phyloP scores from a whole-genome alignment of 2,329 filamentous ascomycete genomes.

The Scortechinia acanthostroma region DNA sequence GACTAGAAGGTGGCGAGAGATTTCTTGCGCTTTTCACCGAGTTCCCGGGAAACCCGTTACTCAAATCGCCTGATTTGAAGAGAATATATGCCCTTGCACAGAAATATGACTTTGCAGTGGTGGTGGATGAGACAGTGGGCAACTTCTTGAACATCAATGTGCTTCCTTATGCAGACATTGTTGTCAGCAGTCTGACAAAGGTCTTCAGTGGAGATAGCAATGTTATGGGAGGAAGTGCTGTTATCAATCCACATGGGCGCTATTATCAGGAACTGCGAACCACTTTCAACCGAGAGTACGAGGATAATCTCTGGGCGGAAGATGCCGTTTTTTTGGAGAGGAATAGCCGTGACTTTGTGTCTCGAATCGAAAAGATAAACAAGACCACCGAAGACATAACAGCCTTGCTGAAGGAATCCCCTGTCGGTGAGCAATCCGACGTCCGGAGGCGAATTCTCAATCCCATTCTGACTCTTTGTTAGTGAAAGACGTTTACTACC shows the following conservation, averaged over 20 bases:
- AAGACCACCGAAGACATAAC: slow-evolving; percentile 53
- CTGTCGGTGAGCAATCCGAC: slow-evolving; percentile 27
- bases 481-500: slow-evolving; percentile 60
- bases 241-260: slow-evolving; percentile 32
- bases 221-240: slow-evolving; percentile 62
- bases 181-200: slow-evolving; percentile 69
- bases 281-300: slow-evolving; percentile 36
- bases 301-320: slow-evolving; percentile 68
- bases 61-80: slow-evolving; percentile 60
- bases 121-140: slow-evolving; percentile 71
- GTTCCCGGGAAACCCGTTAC: slow-evolving; percentile 67
- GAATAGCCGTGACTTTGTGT: slow-evolving; percentile 67
- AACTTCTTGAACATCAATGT: slow-evolving; percentile 72
- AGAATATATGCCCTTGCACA: slow-evolving; percentile 57
- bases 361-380: slow-evolving; percentile 62
- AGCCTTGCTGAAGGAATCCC: slow-evolving; percentile 25
- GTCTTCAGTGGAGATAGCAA: slow-evolving; percentile 72
- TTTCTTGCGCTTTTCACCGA: slow-evolving; percentile 66
- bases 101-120: slow-evolving; percentile 61
- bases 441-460: background rate
- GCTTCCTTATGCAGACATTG: slow-evolving; percentile 60
- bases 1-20: slow-evolving; percentile 50
- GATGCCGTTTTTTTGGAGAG: slow-evolving; percentile 70
- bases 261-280: slow-evolving; percentile 46
- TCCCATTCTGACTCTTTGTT: slow-evolving; percentile 6